phyloP scores from a whole-genome alignment of 1,284 basidiomycete species.

The Sanghuangporus sanghuang region DNA sequence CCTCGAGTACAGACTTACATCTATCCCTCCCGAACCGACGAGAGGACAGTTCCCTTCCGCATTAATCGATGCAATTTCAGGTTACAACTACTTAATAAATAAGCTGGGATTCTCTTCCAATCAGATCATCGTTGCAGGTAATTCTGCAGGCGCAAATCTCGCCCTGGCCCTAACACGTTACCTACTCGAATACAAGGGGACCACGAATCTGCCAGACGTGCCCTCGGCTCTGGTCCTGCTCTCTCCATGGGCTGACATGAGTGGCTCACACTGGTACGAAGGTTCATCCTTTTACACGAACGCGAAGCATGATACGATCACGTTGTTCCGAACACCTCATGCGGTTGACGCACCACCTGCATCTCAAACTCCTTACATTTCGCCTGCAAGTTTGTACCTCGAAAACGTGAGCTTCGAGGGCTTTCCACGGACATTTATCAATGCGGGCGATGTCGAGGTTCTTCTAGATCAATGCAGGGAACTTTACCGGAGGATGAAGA shows the following conservation, averaged over 20 bases:
- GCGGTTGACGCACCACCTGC: slow-evolving; percentile 22
- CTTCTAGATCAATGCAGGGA: slow-evolving; percentile 45
- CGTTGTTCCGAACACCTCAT: slow-evolving; percentile 1
- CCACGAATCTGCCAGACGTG: slow-evolving; percentile 35
- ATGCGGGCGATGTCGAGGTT: slow-evolving; percentile 48
- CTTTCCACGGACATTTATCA: slow-evolving; percentile 54
- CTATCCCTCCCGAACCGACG: slow-evolving; percentile 20
- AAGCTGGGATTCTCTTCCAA: slow-evolving; percentile 33
- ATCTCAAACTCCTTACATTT: slow-evolving; percentile 46
- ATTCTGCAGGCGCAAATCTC: slow-evolving; percentile 52
- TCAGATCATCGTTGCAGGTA: slow-evolving; percentile 47
- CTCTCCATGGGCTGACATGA: slow-evolving; percentile 56
- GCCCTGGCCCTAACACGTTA: slow-evolving; percentile 35
- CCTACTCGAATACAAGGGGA: slow-evolving; percentile 23
- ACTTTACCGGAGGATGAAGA: slow-evolving; percentile 37
- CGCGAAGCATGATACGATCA: slow-evolving; percentile 37
- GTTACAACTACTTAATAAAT: slow-evolving; percentile 39
- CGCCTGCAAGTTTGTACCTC: slow-evolving; percentile 43
- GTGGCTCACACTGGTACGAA: slow-evolving; percentile 29
- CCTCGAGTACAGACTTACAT: slow-evolving; percentile 30
- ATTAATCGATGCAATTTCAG: slow-evolving; percentile 42
- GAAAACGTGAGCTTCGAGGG: slow-evolving; percentile 21
- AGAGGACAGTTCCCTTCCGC: slow-evolving; percentile 41
- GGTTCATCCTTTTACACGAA: slow-evolving; percentile 29
- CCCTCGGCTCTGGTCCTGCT: slow-evolving; percentile 48